Evolutionary conservation across 139 green algal species (phyloP).

Genomic region (Astrephomene gubernaculifera): DNA sequence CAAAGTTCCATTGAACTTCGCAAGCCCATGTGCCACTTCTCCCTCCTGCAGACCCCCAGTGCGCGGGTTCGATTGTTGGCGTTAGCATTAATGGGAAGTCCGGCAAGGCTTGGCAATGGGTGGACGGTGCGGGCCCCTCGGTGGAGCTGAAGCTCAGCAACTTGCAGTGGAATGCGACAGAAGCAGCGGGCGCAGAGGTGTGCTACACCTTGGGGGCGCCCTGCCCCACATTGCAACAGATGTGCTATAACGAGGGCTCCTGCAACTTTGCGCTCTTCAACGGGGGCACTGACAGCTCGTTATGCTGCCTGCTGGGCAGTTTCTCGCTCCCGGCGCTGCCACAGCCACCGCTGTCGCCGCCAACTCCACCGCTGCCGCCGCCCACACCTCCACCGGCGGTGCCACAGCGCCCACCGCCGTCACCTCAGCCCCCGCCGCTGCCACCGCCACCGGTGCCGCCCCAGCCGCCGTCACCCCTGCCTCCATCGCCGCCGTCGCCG

Average conservation of each 20-base stretch:
- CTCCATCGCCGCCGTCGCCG: not conserved
- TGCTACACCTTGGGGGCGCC: not conserved
- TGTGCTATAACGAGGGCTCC: not conserved
- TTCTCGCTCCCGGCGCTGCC: not conserved
- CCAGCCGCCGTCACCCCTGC: not conserved
- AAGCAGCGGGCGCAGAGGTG: conserved; percentile 3
- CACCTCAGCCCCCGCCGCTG: not conserved
- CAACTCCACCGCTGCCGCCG: not conserved
- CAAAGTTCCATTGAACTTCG: not conserved
- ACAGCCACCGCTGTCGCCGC: not conserved
- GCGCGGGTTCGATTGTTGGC: not conserved
- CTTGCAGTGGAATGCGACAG: not conserved
- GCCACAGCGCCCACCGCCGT: not conserved
- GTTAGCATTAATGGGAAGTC: conserved; percentile 7
- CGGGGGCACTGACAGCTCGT: not conserved
- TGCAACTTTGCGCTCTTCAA: conserved; percentile 22
- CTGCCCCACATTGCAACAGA: not conserved
- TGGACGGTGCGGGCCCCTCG: not conserved
- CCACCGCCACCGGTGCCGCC: not conserved
- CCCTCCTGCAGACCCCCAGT: not conserved
- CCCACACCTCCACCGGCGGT: not conserved
- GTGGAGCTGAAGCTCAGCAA: not conserved
- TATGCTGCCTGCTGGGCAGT: conserved; percentile 9
- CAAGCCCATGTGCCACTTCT: no score
- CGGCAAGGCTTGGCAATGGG: conserved; percentile 32